Evolutionary conservation across 1,139 yeast genomes (phyloP).

Genomic region (Yamadazyma dendronema): DNA sequence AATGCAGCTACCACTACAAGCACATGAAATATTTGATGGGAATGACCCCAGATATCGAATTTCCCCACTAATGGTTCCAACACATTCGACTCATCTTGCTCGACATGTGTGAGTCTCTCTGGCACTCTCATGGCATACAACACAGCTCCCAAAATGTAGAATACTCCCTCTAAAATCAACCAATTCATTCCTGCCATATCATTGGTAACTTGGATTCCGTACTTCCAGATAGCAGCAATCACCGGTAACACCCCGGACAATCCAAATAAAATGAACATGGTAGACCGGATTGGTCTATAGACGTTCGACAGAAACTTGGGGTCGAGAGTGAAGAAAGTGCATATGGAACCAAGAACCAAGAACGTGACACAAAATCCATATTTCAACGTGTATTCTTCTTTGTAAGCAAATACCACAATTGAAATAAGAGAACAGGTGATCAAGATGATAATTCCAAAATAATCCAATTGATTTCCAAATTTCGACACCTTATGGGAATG

Average conservation of each 20-base stretch:
- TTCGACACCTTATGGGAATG: conserved; percentile 64
- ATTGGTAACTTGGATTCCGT: conserved; percentile 39
- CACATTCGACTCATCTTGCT: conserved; percentile 21
- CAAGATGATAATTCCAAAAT: conserved; percentile 78
- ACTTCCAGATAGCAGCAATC: conserved; percentile 43
- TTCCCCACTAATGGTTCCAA: conserved; percentile 25
- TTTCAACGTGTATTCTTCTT: conserved; percentile 46
- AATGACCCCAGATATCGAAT: conserved; percentile 75
- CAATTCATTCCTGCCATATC: conserved; percentile 56
- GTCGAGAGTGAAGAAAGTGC: conserved; percentile 64
- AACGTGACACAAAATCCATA: conserved; percentile 49
- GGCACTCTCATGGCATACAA: conserved; percentile 80
- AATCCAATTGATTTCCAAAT: conserved; percentile 80
- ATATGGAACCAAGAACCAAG: conserved; percentile 53
- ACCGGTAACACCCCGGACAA: conserved; percentile 77
- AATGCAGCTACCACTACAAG: conserved; percentile 79
- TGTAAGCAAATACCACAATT: conserved; percentile 63
- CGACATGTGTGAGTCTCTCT: conserved; percentile 67
- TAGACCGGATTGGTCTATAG: conserved; percentile 76
- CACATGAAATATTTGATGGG: conserved; percentile 86
- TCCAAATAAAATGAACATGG: conserved; percentile 79
- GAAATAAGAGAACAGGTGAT: conserved; percentile 77
- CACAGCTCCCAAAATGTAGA: conserved; percentile 76
- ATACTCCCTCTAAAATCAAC: conserved; percentile 65
- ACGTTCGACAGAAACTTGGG: conserved; percentile 64